Evolutionary conservation across 331 rosid genomes (phyloP).

Genomic region (Stylosanthes scabra): DNA sequence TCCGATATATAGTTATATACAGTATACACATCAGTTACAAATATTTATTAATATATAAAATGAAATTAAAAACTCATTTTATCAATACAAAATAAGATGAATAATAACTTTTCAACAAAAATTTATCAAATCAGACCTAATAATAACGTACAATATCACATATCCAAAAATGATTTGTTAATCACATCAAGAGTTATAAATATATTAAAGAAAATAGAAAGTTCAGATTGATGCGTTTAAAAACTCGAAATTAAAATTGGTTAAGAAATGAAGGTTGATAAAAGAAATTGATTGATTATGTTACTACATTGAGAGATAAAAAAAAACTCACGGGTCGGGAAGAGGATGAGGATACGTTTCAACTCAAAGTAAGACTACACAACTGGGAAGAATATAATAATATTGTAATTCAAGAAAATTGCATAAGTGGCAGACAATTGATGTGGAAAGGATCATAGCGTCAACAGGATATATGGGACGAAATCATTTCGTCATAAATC

Average conservation of each 20-base stretch:
- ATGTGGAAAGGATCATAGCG: slow-evolving; percentile 53
- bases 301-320: not conserved
- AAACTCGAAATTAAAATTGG: not conserved
- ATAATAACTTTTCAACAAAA: too few relatives aligned
- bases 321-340: not conserved
- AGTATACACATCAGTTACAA: too few relatives aligned
- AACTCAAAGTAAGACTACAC: not conserved
- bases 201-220: not conserved
- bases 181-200: too few relatives aligned
- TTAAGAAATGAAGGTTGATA: not conserved
- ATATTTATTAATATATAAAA: too few relatives aligned
- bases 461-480: slow-evolving; percentile 42
- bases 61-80: too few relatives aligned
- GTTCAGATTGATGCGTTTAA: not conserved
- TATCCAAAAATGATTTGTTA: too few relatives aligned
- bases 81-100: too few relatives aligned
- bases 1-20: too few relatives aligned
- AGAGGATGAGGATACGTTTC: not conserved
- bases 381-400: not conserved
- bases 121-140: too few relatives aligned
- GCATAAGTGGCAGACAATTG: slow-evolving; percentile 69
- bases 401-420: not conserved
- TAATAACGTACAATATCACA: too few relatives aligned
- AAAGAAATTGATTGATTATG: not conserved
- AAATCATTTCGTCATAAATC: slow-evolving; percentile 37